phyloP scores from a whole-genome alignment of 2,329 filamentous ascomycete genomes.

The Dendrostoma leiphaemia region DNA sequence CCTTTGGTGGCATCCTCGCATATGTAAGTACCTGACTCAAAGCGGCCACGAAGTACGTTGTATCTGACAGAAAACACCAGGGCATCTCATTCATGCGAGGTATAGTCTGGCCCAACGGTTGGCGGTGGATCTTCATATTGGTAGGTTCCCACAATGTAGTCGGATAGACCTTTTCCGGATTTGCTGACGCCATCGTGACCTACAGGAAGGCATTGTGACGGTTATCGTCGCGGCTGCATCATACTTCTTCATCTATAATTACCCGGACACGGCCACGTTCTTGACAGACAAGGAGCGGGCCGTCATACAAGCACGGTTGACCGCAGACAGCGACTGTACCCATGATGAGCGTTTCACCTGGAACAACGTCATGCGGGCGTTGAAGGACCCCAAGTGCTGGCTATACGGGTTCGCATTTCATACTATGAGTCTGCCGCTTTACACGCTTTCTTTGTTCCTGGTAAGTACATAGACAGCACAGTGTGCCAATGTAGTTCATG shows the following conservation, averaged over 20 bases:
- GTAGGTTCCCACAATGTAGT: too few species aligned
- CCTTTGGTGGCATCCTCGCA: slow-evolving; percentile 55
- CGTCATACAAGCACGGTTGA: slow-evolving; percentile 61
- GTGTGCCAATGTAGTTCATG: too few species aligned
- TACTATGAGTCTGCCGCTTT: slow-evolving; percentile 65
- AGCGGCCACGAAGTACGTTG: too few species aligned
- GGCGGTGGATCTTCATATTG: slow-evolving; percentile 61
- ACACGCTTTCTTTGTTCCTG: slow-evolving; percentile 55
- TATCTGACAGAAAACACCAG: slow-evolving; percentile 26
- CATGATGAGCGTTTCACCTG: slow-evolving; percentile 68
- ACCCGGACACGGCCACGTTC: slow-evolving; percentile 58
- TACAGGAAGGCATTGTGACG: slow-evolving; percentile 53
- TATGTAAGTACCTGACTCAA: slow-evolving; percentile 44
- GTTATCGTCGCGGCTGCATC: slow-evolving; percentile 47
- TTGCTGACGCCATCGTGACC: neutral
- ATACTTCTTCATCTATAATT: slow-evolving; percentile 66
- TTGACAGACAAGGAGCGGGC: slow-evolving; percentile 52
- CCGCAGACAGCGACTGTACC: slow-evolving; percentile 67
- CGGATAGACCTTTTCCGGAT: too few species aligned
- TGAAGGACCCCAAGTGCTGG: slow-evolving; percentile 69
- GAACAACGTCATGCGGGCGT: slow-evolving; percentile 60
- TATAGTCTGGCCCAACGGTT: slow-evolving; percentile 49
- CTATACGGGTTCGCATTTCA: slow-evolving; percentile 71
- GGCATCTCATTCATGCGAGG: slow-evolving; percentile 54
- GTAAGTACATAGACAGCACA: slow-evolving; percentile 27